Evolutionary conservation across 1,139 yeast species (phyloP), one percentile per base, ranked within the genome.

Genomic region (Saccharomyces hybrid): DNA sequence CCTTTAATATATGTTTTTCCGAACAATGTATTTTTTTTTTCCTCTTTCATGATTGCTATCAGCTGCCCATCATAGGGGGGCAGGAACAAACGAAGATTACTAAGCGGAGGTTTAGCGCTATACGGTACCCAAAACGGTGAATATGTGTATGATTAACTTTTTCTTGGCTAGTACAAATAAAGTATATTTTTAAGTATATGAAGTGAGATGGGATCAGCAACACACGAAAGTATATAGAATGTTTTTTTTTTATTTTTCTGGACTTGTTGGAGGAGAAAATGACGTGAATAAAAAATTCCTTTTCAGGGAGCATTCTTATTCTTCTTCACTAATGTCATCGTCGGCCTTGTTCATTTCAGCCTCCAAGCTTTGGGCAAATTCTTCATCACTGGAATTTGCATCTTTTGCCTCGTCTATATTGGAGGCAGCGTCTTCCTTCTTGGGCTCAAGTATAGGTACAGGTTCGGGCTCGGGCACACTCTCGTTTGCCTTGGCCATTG

Each of bases 351-450:
- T 61, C 65, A 66, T 65, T 47, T 65, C 70, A 6, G 67, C 67
- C 51, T 67, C 70, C 34, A 67, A 57, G 47, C 65, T 64, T 51
- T 64, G 62, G 13, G 67, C 69, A 49, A 65, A 65, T 27, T 65
- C 70, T 41, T 64, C 70, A 49, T 66, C 71, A 49, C 69, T 65
- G 41, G 67, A 63, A 50, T 63, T 59, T 23, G 59, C 62, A 42
- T 56, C 54, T 9, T 56, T 56, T 14, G 48, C 56, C 46, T 20
- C n/a, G 50, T 31, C 34, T 31, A 31, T 31, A 31, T 31, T 31
- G 34, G 34, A 31, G 34, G 34, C 34, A 31, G 34, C 34, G 34
- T 31, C 34, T 31, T 31, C 34, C 34, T 31, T 31, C 34, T 31
- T 31, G 34, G 1, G 34, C 34, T 31, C 34, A 31, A 31, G 34